phyloP scores from a whole-genome alignment of 2,329 filamentous ascomycete species.

The Macrophomina phaseolina region DNA sequence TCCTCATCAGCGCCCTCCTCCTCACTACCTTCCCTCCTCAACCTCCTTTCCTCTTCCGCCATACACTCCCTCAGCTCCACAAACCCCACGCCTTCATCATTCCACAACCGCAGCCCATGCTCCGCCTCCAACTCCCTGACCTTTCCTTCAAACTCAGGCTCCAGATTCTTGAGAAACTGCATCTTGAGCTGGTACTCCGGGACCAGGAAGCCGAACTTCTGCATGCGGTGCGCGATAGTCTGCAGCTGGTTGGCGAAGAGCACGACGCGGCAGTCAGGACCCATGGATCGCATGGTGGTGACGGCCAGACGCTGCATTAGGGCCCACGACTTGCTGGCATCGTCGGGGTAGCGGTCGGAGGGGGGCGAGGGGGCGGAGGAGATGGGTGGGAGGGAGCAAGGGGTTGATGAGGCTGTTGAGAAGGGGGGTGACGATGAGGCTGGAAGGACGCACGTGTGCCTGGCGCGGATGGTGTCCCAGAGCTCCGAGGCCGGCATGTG shows the following conservation, averaged over 20 bases:
- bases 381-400: neutral
- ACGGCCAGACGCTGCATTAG: neutral
- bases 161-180: neutral
- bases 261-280: neutral
- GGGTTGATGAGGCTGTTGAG: neutral
- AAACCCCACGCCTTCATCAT: neutral
- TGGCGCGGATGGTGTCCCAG: conserved; percentile 13
- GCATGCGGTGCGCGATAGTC: neutral
- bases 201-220: neutral
- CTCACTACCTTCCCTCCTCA: neutral
- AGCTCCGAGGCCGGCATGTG: neutral
- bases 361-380: neutral
- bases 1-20: neutral
- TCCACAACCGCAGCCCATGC: conserved; percentile 1
- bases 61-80: neutral
- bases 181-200: neutral
- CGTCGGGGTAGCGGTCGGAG: neutral
- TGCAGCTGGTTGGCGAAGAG: conserved; percentile 3
- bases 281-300: neutral
- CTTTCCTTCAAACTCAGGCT: neutral
- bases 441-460: neutral
- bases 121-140: neutral
- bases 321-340: neutral
- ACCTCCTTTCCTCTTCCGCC: neutral
- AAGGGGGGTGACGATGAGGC: neutral